These are phyloP conservation scores for Hypoxylon subgilvum DNA, from an alignment of 495 filamentous ascomycete species.

Conservation along the genomic window DNA sequence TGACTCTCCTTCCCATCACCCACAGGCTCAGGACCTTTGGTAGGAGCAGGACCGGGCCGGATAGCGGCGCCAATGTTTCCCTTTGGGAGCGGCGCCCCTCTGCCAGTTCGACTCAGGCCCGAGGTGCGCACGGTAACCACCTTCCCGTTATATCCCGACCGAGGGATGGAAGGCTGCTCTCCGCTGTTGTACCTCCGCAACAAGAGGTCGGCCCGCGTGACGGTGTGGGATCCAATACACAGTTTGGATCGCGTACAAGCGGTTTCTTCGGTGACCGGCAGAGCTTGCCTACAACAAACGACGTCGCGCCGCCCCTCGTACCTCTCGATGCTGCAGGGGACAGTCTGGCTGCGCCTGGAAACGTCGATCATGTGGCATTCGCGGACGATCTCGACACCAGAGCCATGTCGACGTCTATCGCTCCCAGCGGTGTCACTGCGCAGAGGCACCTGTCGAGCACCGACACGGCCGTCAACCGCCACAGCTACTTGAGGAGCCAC, in stretches of 20 bases:
- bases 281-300: neutral
- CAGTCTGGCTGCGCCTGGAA: neutral
- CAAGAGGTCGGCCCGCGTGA: neutral
- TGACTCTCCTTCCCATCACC: conserved; percentile 37
- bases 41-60: conserved; percentile 20
- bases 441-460: conserved; percentile 22
- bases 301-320: neutral
- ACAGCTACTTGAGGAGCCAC: conserved; percentile 36
- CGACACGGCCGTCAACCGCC: conserved; percentile 13
- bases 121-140: neutral
- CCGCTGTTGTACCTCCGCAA: conserved; percentile 19
- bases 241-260: neutral
- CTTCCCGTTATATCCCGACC: conserved; percentile 35
- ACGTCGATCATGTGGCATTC: conserved; percentile 35
- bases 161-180: conserved; percentile 25
- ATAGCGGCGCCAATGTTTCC: neutral
- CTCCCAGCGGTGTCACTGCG: conserved; percentile 14
- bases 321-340: neutral
- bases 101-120: neutral
- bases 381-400: conserved; percentile 18
- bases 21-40: conserved; percentile 31
- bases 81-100: conserved; percentile 2
- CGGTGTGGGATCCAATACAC: neutral
- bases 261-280: neutral
- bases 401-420: conserved; percentile 26